Evolutionary conservation across 1,284 basidiomycete species (phyloP).

Genomic region (Sporisorium sorghi): DNA sequence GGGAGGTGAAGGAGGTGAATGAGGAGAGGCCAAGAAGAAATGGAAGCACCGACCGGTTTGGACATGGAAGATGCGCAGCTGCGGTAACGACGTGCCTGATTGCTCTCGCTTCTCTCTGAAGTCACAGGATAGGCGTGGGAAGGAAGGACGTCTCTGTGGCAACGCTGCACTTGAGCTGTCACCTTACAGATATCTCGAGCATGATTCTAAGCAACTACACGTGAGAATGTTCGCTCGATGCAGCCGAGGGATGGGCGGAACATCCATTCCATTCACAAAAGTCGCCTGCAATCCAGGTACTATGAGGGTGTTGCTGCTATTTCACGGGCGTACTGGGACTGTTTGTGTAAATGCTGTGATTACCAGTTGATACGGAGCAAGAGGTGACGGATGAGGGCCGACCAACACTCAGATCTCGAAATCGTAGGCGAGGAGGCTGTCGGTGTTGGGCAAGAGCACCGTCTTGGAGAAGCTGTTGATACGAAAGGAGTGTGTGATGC

Average conservation of each 20-base stretch:
- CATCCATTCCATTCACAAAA: no score
- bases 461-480: conserved; percentile 57
- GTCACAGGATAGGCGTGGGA: conserved; percentile 19
- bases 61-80: neutral
- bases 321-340: neutral
- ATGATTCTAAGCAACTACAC: neutral
- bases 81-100: neutral
- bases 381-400: conserved; percentile 1
- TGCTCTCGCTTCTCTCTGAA: conserved; percentile 2
- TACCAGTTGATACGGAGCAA: neutral
- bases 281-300: no score
- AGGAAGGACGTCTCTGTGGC: neutral
- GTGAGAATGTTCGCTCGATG: conserved; percentile 2
- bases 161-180: neutral
- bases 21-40: neutral
- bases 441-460: conserved; percentile 57
- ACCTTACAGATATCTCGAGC: neutral
- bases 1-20: neutral
- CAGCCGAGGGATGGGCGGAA: neutral
- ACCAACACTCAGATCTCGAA: conserved; percentile 46
- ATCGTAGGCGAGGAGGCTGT: conserved; percentile 62
- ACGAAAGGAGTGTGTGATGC: neutral
- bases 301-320: no score
- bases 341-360: neutral
- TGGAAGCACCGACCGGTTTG: neutral